A percentile compares a stretch with the other conserved stretches of the same genome.
These are phyloP conservation scores for Blastomyces silverae DNA, from an alignment of 2,329 filamentous ascomycete species.

Conservation along the genomic window DNA sequence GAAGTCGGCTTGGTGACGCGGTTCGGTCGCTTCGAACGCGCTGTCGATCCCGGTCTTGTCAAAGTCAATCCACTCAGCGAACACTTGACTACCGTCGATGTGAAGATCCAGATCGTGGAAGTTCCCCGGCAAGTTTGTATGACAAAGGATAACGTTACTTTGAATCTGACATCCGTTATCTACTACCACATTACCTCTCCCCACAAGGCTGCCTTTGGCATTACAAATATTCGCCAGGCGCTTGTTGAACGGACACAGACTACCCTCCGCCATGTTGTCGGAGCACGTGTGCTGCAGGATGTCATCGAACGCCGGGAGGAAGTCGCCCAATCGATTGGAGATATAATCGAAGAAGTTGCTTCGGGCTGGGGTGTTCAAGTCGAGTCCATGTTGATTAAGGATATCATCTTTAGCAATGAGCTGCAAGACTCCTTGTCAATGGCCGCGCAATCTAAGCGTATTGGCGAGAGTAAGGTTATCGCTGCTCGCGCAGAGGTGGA, in stretches of 20 bases:
- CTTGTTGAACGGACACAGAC: constrained; percentile 97
- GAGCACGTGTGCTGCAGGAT: constrained; percentile 90
- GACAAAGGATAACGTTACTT: constrained; percentile 98
- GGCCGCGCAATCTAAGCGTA: constrained; percentile 97
- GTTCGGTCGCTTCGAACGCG: constrained; percentile 88
- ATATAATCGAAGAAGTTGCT: constrained; percentile 96
- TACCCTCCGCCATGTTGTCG: constrained; percentile 91
- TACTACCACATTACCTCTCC: constrained; percentile 97
- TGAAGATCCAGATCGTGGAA: constrained; percentile 98
- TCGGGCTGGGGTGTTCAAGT: constrained; percentile 91
- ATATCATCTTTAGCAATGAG: constrained; percentile 94
- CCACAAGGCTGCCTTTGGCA: constrained; percentile 95
- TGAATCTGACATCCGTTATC: constrained; percentile 91
- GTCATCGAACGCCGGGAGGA: constrained; percentile 98
- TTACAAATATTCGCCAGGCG: constrained; percentile 90
- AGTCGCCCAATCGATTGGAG: constrained; percentile 86
- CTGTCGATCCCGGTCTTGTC: constrained; percentile 92
- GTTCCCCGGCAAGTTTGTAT: constrained; percentile 96
- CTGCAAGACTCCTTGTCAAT: constrained; percentile 94
- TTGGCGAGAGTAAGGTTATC: constrained; percentile 97
- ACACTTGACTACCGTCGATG: constrained; percentile 82
- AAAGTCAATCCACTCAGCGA: constrained; percentile 96
- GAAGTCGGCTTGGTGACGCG: constrained; percentile 94
- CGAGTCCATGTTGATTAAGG: constrained; percentile 98
- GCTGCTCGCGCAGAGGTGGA: constrained; percentile 95